Conservation (phyloP, 495 filamentous ascomycete species). For the Letharia columbiana region DNA sequence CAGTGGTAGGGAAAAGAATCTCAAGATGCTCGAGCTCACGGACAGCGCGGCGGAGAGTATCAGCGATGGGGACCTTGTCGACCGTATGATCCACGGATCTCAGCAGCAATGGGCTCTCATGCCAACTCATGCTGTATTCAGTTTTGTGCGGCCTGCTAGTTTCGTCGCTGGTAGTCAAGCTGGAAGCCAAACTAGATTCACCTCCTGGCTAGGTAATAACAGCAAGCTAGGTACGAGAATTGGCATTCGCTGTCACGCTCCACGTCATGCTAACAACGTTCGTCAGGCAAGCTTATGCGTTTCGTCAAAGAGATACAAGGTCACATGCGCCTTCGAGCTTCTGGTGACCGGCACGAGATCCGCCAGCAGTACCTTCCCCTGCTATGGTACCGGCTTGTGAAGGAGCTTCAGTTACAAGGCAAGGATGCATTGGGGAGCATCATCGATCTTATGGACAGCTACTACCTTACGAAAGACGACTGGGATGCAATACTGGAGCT, state of each 20-base stretch:
- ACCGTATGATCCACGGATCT: constrained; percentile 94
- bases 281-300: constrained; percentile 64
- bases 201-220: constrained; percentile 89
- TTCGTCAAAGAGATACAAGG: constrained; percentile 91
- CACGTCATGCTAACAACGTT: constrained; percentile 21
- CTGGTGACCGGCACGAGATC: constrained; percentile 89
- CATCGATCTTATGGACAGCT: constrained; percentile 92
- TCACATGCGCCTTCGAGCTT: constrained; percentile 87
- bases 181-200: constrained; percentile 55
- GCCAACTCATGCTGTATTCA: constrained; percentile 95
- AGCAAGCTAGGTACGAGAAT: constrained; percentile 60
- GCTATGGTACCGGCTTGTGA: constrained; percentile 75
- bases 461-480: constrained; percentile 93
- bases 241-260: background rate
- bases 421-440: constrained; percentile 64
- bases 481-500: constrained; percentile 89
- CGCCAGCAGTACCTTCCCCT: constrained; percentile 88
- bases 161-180: constrained; percentile 70
- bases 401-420: constrained; percentile 59
- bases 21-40: constrained; percentile 74
- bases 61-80: constrained; percentile 92
- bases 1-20: constrained; percentile 53
- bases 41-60: constrained; percentile 90
- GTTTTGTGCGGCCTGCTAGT: constrained; percentile 86
- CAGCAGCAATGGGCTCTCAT: constrained; percentile 98